Conservation (phyloP, 164 flowering plant genomes). For the Aristolochia contorta region DNA sequence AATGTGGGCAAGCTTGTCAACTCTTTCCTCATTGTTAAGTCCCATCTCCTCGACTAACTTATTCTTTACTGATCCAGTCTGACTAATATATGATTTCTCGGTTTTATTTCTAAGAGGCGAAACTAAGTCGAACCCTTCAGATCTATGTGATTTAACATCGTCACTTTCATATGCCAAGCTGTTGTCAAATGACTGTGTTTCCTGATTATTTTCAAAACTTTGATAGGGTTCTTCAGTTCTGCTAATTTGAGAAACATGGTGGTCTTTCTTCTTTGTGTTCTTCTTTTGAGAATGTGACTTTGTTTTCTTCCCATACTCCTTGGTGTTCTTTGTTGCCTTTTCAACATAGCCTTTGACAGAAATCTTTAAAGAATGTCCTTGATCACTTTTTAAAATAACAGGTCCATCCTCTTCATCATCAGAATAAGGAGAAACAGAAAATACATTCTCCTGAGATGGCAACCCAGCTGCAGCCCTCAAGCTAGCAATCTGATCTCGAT, state of each 20-base stretch:
- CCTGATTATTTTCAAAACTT: constrained; percentile 28
- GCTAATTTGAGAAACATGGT: constrained; percentile 18
- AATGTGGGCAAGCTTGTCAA: constrained; percentile 28
- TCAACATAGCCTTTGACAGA: constrained; percentile 66
- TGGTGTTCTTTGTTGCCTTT: constrained; percentile 51
- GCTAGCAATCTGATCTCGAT: constrained; percentile 64
- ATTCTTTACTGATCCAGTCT: constrained; percentile 40
- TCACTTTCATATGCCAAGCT: constrained; percentile 31
- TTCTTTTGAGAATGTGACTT: constrained; percentile 29
- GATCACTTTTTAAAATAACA: constrained; percentile 35
- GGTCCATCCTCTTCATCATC: constrained; percentile 88
- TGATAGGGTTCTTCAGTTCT: constrained; percentile 21
- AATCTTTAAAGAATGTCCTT: constrained; percentile 57
- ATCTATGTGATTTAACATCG: constrained; percentile 29
- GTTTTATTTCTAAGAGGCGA: constrained; percentile 30
- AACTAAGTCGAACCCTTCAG: constrained; percentile 21
- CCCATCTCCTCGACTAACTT: constrained; percentile 41
- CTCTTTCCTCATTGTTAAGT: constrained; percentile 29
- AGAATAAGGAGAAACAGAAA: constrained; percentile 76
- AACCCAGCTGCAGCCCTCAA: constrained; percentile 90
- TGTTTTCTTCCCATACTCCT: constrained; percentile 61
- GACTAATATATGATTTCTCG: constrained; percentile 39
- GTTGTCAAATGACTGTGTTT: constrained; percentile 24
- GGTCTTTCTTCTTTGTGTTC: constrained; percentile 45
- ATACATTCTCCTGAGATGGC: constrained; percentile 85